phyloP scores from a whole-genome alignment of 2,329 filamentous ascomycete species.

The Lachnellula arida region DNA sequence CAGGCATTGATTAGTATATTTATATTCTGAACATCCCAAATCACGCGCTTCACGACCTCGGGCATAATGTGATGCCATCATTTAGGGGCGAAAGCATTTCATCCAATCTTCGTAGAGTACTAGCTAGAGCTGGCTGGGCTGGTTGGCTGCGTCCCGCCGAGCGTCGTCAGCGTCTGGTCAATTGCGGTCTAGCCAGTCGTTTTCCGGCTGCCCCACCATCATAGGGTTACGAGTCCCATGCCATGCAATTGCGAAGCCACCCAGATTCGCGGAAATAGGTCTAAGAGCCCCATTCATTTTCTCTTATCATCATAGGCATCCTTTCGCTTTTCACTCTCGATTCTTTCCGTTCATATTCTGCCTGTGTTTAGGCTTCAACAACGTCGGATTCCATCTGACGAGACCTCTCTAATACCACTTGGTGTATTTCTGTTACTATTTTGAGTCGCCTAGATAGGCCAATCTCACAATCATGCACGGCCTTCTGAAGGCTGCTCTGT shows the following conservation, averaged over 20 bases:
- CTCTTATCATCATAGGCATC: not conserved
- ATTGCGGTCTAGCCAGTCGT: not conserved
- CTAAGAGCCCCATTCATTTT: not conserved
- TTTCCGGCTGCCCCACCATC: not conserved
- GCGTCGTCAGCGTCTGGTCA: not conserved
- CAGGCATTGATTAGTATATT: not conserved
- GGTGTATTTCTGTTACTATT: not conserved
- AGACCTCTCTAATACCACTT: not conserved
- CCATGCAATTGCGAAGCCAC: not conserved
- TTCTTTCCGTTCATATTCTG: not conserved
- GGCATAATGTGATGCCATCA: no score
- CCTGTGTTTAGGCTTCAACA: conserved; percentile 3
- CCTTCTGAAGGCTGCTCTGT: conserved; percentile 28
- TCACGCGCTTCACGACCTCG: not conserved
- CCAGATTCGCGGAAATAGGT: not conserved
- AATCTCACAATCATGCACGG: conserved; percentile 26
- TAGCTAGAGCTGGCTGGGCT: no score
- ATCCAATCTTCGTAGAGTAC: no score
- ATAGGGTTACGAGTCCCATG: not conserved
- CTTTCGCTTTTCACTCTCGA: not conserved
- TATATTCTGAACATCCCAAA: not conserved
- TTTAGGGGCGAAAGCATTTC: not conserved
- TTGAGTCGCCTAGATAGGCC: not conserved
- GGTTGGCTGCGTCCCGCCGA: not conserved
- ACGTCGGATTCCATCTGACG: not conserved